Base-by-base conservation (phyloP, 2,329 filamentous ascomycete genomes). In the Trichoderma endophyticum region DNA sequence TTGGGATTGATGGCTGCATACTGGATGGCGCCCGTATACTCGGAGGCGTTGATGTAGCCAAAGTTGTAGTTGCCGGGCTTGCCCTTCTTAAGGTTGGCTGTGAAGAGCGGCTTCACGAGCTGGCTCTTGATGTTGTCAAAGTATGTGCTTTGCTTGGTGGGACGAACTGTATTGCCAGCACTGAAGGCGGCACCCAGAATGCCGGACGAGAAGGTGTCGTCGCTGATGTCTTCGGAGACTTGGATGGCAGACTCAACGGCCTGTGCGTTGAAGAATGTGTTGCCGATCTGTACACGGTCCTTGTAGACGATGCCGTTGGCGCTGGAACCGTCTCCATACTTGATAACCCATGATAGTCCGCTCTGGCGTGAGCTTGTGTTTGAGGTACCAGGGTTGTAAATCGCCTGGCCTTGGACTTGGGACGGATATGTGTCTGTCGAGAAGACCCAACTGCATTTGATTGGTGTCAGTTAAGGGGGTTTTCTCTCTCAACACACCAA, bases 221-320 rank as follows among this genome's bases (percentile, higher is more conserved):
- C n/a, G 0, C 80, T 73, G 28, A 85, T 82, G 1, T 75, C 77
- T 1, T 79, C 72, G 14, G 89, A 91, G 56, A 92, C 86, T 1
- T 84, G 82, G 3, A 83, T 83, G 15, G 91, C 91, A 39, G 90
- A 87, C 79, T 93, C 89, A 12, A 93, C 87, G 9, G 90, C 89
- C 80, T 93, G 91, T 3, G 80, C 78, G 3, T 84, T 84, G 39
- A 90, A 89, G 32, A 83, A 87, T 3, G 91, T 86, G 34, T 83
- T 83, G 60, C 89, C 90, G 30, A 93, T 85, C 26, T 83, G 82
- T 56, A 93, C 91, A 62, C 84, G 87, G 79, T 93, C 91, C 34
- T 83, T 85, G 80, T 91, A 92, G 70, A 93, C 91, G 63, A 86
- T 85, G 56, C 91, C 91, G 60, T 80, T 83, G 21, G 91, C 91